Base-by-base conservation (phyloP, 2,329 filamentous ascomycete species). In the Coccinonectria pachysandricola region DNA sequence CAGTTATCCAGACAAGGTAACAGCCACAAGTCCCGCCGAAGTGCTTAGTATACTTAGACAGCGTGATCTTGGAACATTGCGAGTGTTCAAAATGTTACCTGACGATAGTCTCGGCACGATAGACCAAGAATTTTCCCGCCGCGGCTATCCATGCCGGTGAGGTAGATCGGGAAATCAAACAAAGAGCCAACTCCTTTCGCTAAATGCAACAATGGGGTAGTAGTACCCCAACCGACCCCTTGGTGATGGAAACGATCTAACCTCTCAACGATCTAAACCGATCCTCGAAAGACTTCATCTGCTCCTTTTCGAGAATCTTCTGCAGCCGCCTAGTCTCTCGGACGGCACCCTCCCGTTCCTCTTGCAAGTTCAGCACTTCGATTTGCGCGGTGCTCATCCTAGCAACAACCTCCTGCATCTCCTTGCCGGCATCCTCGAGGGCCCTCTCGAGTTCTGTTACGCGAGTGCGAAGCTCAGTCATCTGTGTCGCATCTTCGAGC, bases 391-490 rank as follows among this genome's bases (percentile, higher is more conserved):
- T 64, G 56, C 82, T 87, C 76, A 92, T 88, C 43, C 74, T 70
- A 33, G 75, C 67, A 10, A 91, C 77, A 5, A 91, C 82, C 47
- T 83, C 76, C 46, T 84, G 75, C 79, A 91, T 87, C 56, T 88
- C 82, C 23, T 64, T 66, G 47, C 91, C 84, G 8, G 56, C 52
- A 18, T 58, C 53, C 7, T 53, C 51, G 3, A 59, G 53, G 10
- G 87, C 79, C 44, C 74, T 77, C 61, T 98, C 91, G 3, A 98
- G 72, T 56, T 94, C 85, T 30, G 74, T 63, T 6, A 96, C 83
- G 34, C 80, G 76, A 34, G 74, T 71, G 50, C 86, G 81, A 17
- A 98, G 72, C 32, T 71, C 65, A 34, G 81, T 72, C 27, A 88
- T 76, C 59, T 84, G 75, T 8, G 76, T 69, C 26, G 79, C 79